These are phyloP conservation scores for Ophiosphaerella narmari DNA, from an alignment of 2,329 filamentous ascomycete genomes.

Conservation along the genomic window DNA sequence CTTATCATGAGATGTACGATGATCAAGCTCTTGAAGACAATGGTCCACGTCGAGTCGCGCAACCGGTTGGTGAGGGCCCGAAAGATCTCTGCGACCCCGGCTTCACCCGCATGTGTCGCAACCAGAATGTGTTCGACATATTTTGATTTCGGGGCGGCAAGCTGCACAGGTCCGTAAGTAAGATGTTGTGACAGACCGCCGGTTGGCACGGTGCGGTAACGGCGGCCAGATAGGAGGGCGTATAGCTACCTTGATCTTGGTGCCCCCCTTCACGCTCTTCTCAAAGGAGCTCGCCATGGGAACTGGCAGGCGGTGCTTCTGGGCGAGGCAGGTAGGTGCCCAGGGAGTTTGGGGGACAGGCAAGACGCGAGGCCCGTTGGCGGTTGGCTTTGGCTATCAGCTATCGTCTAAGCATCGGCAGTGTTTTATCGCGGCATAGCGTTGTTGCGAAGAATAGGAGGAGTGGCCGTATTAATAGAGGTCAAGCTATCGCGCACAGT, in stretches of 20 bases:
- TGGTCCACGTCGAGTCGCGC: slow-evolving; percentile 98
- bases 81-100: slow-evolving; percentile 94
- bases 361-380: slow-evolving; percentile 14
- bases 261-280: slow-evolving; percentile 98
- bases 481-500: slow-evolving; percentile 10
- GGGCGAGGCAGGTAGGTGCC: slow-evolving; percentile 10
- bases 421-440: slow-evolving; percentile 38
- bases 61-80: slow-evolving; percentile 85
- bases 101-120: slow-evolving; percentile 92
- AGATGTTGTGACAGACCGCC: slow-evolving; percentile 13
- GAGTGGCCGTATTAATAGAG: slow-evolving; percentile 20
- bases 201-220: not conserved
- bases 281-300: slow-evolving; percentile 87
- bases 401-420: slow-evolving; percentile 20
- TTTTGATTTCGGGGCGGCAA: slow-evolving; percentile 96
- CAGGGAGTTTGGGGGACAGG: slow-evolving; percentile 17
- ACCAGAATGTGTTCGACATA: slow-evolving; percentile 98
- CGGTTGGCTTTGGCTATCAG: slow-evolving; percentile 6
- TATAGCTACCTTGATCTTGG: slow-evolving; percentile 83
- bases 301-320: slow-evolving; percentile 1
- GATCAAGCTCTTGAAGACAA: slow-evolving; percentile 96
- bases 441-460: slow-evolving; percentile 23
- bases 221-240: slow-evolving; percentile 4
- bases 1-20: slow-evolving; percentile 97
- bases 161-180: slow-evolving; percentile 56